Conservation (phyloP, 345 rosid species). For the Mallotus nudiflorus region DNA sequence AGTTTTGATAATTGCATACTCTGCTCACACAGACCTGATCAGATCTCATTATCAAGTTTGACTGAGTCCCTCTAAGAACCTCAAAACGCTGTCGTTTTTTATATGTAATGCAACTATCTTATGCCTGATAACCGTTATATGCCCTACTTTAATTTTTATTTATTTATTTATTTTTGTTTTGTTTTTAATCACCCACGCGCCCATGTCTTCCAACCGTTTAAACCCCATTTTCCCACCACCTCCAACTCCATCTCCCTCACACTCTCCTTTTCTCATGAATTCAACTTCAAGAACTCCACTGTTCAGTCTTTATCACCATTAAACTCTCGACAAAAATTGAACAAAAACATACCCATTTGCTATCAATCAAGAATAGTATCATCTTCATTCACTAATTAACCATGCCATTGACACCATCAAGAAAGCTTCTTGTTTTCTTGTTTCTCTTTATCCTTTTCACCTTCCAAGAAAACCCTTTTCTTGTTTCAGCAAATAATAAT, state of each 20-base stretch:
- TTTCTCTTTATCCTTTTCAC: constrained; percentile 34
- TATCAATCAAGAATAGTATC: constrained; percentile 11
- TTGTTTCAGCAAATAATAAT: constrained; percentile 27
- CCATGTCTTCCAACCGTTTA: constrained; percentile 52
- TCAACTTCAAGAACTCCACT: constrained; percentile 6
- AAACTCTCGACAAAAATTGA: background rate
- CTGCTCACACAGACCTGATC: background rate
- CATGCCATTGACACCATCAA: constrained; percentile 50
- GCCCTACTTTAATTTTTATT: too few species aligned
- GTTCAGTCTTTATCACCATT: background rate
- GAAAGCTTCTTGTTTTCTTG: constrained; percentile 48
- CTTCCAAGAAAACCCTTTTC: constrained; percentile 11
- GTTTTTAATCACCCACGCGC: constrained; percentile 4
- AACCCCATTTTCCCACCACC: constrained; percentile 47
- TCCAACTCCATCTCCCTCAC: too few species aligned
- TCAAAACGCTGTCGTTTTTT: constrained; percentile 20
- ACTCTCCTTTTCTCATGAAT: too few species aligned
- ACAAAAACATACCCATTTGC: background rate
- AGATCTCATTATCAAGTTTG: constrained; percentile 18
- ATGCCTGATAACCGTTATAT: constrained; percentile 35
- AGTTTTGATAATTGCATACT: constrained; percentile 6
- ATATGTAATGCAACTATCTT: background rate
- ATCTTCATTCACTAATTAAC: constrained; percentile 1
- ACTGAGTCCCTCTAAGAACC: constrained; percentile 12
- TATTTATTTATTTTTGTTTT: too few species aligned